phyloP scores from a whole-genome alignment of 2,329 filamentous ascomycete genomes.

The Pyricularia sp. region DNA sequence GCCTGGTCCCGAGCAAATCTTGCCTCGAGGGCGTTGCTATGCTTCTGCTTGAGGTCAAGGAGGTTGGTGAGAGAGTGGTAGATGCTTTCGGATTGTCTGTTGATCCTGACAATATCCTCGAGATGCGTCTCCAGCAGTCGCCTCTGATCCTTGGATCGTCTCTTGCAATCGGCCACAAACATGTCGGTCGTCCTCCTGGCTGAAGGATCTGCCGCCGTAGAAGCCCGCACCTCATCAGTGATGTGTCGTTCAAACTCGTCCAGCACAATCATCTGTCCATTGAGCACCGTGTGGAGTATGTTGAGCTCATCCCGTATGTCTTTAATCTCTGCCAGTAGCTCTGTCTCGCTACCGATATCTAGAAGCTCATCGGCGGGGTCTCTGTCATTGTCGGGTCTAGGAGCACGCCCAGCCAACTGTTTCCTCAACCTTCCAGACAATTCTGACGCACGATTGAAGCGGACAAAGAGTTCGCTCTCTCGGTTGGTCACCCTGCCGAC shows the following conservation, averaged over 20 bases:
- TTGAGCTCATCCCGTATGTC: conserved; percentile 60
- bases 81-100: conserved; percentile 50
- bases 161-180: conserved; percentile 32
- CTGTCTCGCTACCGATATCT: conserved; percentile 51
- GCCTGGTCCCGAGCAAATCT: conserved; percentile 53
- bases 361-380: conserved; percentile 45
- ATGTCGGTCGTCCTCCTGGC: conserved; percentile 5
- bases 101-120: conserved; percentile 54
- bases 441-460: conserved; percentile 49
- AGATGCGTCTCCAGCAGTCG: conserved; percentile 47
- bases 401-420: conserved; percentile 27
- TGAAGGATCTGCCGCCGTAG: conserved; percentile 4
- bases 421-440: conserved; percentile 44
- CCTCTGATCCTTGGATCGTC: conserved; percentile 45
- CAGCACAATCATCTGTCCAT: conserved; percentile 9
- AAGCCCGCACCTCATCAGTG: conserved; percentile 15
- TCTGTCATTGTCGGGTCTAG: conserved; percentile 8
- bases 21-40: conserved; percentile 58
- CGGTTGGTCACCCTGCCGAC: conserved; percentile 45
- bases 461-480: conserved; percentile 48
- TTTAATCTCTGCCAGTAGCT: conserved; percentile 53
- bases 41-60: conserved; percentile 60
- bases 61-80: conserved; percentile 52
- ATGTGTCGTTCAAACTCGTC: conserved; percentile 34
- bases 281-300: conserved; percentile 40